Evolutionary conservation across 441 rosid genomes (phyloP).

Genomic region (Capsella rubella): DNA sequence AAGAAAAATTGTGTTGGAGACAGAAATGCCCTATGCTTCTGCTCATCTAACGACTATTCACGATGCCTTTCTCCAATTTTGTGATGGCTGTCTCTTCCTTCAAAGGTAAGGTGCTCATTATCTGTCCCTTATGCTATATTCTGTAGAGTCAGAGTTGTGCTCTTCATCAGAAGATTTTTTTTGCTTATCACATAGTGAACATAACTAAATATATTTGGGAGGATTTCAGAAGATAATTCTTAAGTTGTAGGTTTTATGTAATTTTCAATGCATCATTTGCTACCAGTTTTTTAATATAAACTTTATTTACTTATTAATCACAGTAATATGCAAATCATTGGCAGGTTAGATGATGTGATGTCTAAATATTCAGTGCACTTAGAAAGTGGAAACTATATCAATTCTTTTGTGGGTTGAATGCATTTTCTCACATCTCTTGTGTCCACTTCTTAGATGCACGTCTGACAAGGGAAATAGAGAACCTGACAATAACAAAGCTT

Average conservation of each 20-base stretch:
- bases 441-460: conserved; percentile 51
- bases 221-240: conserved; percentile 23
- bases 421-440: conserved; percentile 36
- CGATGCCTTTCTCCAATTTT: conserved; percentile 65
- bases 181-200: conserved; percentile 24
- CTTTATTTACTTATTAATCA: neutral
- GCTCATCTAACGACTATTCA: conserved; percentile 57
- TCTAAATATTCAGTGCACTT: conserved; percentile 22
- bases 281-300: neutral
- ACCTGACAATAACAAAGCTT: conserved; percentile 58
- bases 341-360: conserved; percentile 20
- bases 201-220: conserved; percentile 6
- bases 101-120: conserved; percentile 55
- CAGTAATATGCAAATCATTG: conserved; percentile 20
- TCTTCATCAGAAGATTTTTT: conserved; percentile 7
- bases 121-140: conserved; percentile 33
- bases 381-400: neutral
- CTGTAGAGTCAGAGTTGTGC: conserved; percentile 1
- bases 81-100: conserved; percentile 54
- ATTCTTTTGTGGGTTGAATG: conserved; percentile 29
- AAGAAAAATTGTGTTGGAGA: conserved; percentile 59
- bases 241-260: conserved; percentile 20
- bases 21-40: conserved; percentile 50
- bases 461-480: conserved; percentile 55
- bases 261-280: neutral